Evolutionary conservation across 345 rosid genomes (phyloP), one percentile per base, ranked within the genome.

Genomic region (Gossypium bickii): DNA sequence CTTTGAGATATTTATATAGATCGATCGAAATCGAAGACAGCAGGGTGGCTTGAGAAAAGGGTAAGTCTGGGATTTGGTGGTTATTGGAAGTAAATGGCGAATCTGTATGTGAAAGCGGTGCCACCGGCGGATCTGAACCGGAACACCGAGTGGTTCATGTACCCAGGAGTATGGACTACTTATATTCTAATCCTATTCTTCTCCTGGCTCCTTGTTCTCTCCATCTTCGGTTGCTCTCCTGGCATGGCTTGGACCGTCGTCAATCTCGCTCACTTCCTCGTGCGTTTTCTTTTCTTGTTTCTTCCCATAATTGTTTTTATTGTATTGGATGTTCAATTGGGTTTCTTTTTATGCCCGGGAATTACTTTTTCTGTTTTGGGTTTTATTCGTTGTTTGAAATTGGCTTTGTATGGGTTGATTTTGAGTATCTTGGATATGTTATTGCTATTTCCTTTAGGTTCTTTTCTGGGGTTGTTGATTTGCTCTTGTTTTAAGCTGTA

Each of bases 241-340:
- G 97, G 95, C 68, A 86, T 86, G 91, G 97, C 95, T 45, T 92
- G 97, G 97, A 90, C 97, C 80, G 66, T 89, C 78, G 97, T 90
- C 78, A 88, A 87, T 79, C 91, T 92, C 81, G 72, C 84, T 27
- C 97, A 92, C 80, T 90, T 90, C 78, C 71, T 78, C 45, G 95
- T 90, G 82, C 53, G 83, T 41, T 77, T 41, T 11, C n/a, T 66
- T 45, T 20, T 12, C 2, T 25, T 7, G 13, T 58, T 60, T 22
- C 9, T n/a, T 41, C 12, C 24, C 20, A 57, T 48, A 22, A 53
- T 56, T 56, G 41, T 7, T 27, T 34, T 75, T 51, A 7, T 45
- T 69, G 48, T 66, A 10, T 64, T 76, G 75, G 52, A 61, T 34
- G 56, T 47, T 64, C 22, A 18, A 71, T 52, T 73, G 47, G 70